Conservation (phyloP, 805 yeast species). For the Saccharomycopsis javanensis region DNA sequence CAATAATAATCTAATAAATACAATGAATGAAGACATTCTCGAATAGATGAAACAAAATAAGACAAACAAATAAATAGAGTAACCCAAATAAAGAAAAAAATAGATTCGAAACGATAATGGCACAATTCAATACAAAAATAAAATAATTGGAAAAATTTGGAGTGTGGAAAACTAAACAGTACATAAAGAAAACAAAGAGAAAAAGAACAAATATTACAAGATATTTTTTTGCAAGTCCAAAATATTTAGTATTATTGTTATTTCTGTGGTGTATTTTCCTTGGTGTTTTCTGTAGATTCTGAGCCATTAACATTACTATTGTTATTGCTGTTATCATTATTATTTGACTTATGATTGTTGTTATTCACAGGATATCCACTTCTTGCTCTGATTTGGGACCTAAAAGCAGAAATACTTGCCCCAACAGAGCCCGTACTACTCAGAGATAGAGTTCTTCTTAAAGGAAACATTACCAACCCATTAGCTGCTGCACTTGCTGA, state of each 20-base stretch:
- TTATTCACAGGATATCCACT: background rate
- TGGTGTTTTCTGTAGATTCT: background rate
- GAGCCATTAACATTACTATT: slow-evolving; percentile 1
- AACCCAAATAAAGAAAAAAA: background rate
- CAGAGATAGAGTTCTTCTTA: slow-evolving; percentile 12
- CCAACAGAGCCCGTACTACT: slow-evolving; percentile 1
- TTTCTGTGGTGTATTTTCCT: background rate
- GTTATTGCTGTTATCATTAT: background rate
- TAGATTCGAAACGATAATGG: background rate
- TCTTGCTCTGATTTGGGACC: background rate
- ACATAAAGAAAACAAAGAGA: background rate
- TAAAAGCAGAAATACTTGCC: background rate
- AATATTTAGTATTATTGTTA: background rate
- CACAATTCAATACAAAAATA: background rate
- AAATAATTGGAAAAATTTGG: background rate
- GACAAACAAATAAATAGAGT: background rate
- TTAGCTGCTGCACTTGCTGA: slow-evolving; percentile 1
- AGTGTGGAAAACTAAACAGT: background rate
- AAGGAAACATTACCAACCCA: slow-evolving; percentile 12
- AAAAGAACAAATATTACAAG: background rate
- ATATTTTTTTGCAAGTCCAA: background rate
- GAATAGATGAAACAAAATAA: background rate
- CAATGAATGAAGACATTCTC: background rate
- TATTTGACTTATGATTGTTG: background rate
- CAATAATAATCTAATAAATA: background rate